Conservation (phyloP, 495 filamentous ascomycete genomes). For the Penicillium bovifimosum region DNA sequence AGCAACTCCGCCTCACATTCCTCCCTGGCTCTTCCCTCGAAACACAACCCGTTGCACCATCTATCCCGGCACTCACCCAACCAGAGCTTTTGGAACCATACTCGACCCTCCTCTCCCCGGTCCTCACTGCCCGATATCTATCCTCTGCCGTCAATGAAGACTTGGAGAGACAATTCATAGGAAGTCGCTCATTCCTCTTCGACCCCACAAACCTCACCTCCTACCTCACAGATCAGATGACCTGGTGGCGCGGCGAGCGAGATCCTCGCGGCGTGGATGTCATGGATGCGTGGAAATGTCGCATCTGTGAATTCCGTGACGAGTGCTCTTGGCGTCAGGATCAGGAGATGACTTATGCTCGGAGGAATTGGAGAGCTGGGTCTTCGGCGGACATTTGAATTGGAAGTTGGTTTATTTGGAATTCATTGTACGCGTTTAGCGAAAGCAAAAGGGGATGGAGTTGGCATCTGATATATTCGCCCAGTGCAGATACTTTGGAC, state of each 20-base stretch:
- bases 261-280: slow-evolving; percentile 73
- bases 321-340: slow-evolving; percentile 58
- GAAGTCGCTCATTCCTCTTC: slow-evolving; percentile 63
- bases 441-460: background rate
- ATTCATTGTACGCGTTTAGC: background rate
- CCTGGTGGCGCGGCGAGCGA: slow-evolving; percentile 83
- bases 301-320: slow-evolving; percentile 57
- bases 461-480: background rate
- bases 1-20: slow-evolving; percentile 59
- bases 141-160: slow-evolving; percentile 30
- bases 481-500: background rate
- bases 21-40: slow-evolving; percentile 30
- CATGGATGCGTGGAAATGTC: slow-evolving; percentile 89
- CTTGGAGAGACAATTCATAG: slow-evolving; percentile 48
- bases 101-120: slow-evolving; percentile 39
- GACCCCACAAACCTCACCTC: slow-evolving; percentile 54
- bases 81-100: slow-evolving; percentile 54
- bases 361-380: slow-evolving; percentile 15
- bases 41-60: slow-evolving; percentile 24
- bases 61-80: slow-evolving; percentile 48
- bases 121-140: slow-evolving; percentile 43
- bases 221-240: slow-evolving; percentile 65
- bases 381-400: slow-evolving; percentile 11
- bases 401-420: background rate
- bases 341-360: slow-evolving; percentile 42